Evolutionary conservation across 2,329 filamentous ascomycete genomes (phyloP), one percentile per base, ranked within the genome.

Genomic region (Aspergillus thermomutatus): DNA sequence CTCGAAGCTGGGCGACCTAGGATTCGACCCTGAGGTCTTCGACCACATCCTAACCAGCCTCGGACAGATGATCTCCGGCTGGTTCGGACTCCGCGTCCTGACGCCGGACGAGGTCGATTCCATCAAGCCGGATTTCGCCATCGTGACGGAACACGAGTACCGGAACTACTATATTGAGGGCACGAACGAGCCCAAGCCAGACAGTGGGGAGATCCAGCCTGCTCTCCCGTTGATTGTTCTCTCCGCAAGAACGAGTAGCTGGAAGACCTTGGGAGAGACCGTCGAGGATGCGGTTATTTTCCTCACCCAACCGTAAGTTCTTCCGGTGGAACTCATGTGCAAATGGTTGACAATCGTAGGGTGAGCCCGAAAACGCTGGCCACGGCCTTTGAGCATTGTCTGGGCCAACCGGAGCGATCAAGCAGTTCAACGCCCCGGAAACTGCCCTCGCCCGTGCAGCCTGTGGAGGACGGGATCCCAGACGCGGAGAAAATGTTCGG

Each of bases 91-190:
- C 6, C 50, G 45, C 7, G 62, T 64, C 5, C 41, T 66, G 17
- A 59, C 51, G 4, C 31, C 43, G 0, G 57, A 60, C 8, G 58
- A 66, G 14, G 40, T 62, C 4, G 45, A 57, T 4, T 2, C 53
- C 10, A 45, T 49, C 19, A 5, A 19, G 3, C 48, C 62, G 1
- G 64, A 66, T n/a, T 61, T 64, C 23, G 34, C 58, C 10, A 58
- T 66, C 9, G 56, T 64, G 3, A 66, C 64, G 2, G 62, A 66
- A 14, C 57, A 63, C 31, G 64, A 64, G 37, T 66, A 64, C 27
- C 53, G 59, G 14, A 57, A 58, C 0, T 58, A 59, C 10, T 58
- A 65, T 28, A 40, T 53, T 9, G 43, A 49, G 11, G 55, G 52
- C 2, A 54, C 54, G 9, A 56, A 57, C 10, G 54, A 58, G 19